Evolutionary conservation across 2,329 filamentous ascomycete species (phyloP).

Genomic region (Aspergillus tamarii): DNA sequence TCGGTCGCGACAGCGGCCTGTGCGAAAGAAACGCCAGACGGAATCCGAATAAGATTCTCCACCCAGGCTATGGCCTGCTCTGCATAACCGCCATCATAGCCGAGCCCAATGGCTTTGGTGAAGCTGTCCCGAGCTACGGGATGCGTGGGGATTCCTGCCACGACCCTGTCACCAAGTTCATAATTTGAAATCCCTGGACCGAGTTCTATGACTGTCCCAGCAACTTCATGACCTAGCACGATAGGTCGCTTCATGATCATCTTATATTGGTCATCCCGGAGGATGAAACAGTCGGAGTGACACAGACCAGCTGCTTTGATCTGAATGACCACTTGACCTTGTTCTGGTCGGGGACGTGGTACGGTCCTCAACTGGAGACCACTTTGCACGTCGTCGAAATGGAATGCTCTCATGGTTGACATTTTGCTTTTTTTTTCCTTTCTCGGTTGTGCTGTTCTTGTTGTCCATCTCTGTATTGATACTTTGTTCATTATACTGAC

Average conservation of each 20-base stretch:
- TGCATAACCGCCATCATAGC: background rate
- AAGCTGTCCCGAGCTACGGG: background rate
- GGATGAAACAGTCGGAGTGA: background rate
- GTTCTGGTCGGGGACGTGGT: background rate
- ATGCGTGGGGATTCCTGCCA: background rate
- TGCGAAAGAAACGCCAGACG: background rate
- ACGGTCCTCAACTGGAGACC: background rate
- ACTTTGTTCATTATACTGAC: background rate
- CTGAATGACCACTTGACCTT: background rate
- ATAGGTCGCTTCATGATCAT: background rate
- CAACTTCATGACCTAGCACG: background rate
- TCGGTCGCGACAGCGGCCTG: background rate
- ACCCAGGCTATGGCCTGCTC: background rate
- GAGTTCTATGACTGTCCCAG: background rate
- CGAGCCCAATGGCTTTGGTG: background rate
- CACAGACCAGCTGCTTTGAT: background rate
- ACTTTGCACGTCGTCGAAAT: background rate
- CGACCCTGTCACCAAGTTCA: background rate
- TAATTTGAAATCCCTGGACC: background rate
- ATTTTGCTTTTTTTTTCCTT: background rate
- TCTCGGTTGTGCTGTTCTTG: background rate
- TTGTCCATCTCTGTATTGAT: background rate
- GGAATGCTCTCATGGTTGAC: background rate
- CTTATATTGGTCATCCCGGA: background rate
- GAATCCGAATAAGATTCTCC: background rate